phyloP scores from a whole-genome alignment of 2,329 filamentous ascomycete genomes.

The Penicillium sp. region DNA sequence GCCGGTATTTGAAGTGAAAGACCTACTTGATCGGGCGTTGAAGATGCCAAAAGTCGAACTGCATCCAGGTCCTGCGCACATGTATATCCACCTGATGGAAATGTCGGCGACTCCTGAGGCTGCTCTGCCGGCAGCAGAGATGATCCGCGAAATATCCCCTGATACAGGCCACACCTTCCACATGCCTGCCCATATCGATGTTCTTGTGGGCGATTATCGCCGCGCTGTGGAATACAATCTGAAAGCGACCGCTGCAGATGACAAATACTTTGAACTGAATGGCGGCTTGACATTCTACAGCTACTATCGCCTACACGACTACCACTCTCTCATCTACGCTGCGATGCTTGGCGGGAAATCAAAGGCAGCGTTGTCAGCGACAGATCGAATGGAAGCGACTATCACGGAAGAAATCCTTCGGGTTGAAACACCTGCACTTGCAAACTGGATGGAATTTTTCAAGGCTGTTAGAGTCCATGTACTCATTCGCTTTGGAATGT shows the following conservation, averaged over 20 bases:
- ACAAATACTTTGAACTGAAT: conserved; percentile 59
- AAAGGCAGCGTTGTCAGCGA: conserved; percentile 59
- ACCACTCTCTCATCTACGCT: conserved; percentile 71
- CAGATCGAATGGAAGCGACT: conserved; percentile 56
- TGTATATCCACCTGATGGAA: conserved; percentile 75
- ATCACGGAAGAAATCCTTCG: conserved; percentile 63
- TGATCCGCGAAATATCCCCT: conserved; percentile 61
- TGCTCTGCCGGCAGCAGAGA: conserved; percentile 60
- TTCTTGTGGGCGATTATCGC: conserved; percentile 69
- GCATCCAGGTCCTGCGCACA: conserved; percentile 69
- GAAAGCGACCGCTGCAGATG: conserved; percentile 64
- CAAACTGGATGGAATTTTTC: conserved; percentile 74
- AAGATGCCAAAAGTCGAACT: conserved; percentile 45
- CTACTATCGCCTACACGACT: conserved; percentile 70
- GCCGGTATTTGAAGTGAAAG: conserved; percentile 56
- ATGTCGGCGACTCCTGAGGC: conserved; percentile 66
- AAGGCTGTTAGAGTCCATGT: conserved; percentile 65
- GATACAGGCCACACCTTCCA: conserved; percentile 68
- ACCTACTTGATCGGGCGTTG: conserved; percentile 59
- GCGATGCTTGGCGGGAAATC: conserved; percentile 72
- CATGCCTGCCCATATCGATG: conserved; percentile 75
- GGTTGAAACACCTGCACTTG: conserved; percentile 67
- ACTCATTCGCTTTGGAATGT: conserved; percentile 68
- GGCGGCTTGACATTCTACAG: conserved; percentile 69
- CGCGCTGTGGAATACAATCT: conserved; percentile 65